Evolutionary conservation across 2,329 filamentous ascomycete genomes (phyloP), one percentile per base, ranked within the genome.

Genomic region (Fusarium vanettenii): DNA sequence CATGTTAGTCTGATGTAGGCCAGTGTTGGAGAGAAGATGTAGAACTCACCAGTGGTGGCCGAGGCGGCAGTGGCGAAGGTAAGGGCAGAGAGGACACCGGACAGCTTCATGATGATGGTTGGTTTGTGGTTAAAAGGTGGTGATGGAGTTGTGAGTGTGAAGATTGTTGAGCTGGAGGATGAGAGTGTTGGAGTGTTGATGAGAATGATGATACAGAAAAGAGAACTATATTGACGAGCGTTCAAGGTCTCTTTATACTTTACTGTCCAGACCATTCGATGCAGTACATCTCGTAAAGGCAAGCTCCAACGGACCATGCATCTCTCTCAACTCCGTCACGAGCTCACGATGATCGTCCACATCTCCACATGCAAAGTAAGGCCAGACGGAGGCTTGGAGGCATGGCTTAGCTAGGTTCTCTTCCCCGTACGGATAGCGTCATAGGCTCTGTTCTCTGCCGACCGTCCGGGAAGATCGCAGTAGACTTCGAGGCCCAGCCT

Each of bases 41-140:
- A 35, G 4, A 72, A 72, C 75, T 61, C 75, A 84, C 83, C 81
- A 57, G 80, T 78, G 68, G 78, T 79, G 76, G 85, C 85, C 22
- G 83, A 79, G 66, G 80, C 80, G 67, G 83, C 80, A 61, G 82
- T 79, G 70, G 82, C 79, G 69, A 83, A 72, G 71, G 84, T 76
- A 71, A 87, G 79, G 78, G 85, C 77, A 76, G 80, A 78, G 74
- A 86, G 66, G 74, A 86, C 71, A 76, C 76, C 80, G 76, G 83
- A 79, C 79, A 86, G 76, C 79, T 86, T 84, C 86, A 88, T 87
- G 64, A 79, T 87, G 78, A 74, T 60, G 75, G 75, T 64, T 71
- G 71, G 57, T 62, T 57, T 50, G 60, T 66, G 57, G 69, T 55
- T 66, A 25, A 27, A 33, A 55, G 61, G 60, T 66, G 50, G 60